Conservation (phyloP, 208 protist species). For the Crithidia fasciculata region DNA sequence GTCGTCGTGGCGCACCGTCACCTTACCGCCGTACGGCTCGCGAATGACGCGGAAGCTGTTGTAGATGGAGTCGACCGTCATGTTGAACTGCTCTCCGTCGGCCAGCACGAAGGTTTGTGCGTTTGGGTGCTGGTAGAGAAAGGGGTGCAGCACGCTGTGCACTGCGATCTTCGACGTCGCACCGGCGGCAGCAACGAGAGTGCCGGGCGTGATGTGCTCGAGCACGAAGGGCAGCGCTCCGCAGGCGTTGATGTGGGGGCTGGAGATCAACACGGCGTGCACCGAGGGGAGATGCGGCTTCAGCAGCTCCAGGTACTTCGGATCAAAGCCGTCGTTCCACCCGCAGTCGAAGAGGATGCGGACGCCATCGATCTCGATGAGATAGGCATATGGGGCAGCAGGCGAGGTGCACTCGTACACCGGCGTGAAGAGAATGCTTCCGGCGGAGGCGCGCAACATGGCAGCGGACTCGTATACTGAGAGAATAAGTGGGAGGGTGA, state of each 20-base stretch:
- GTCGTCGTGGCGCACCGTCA: conserved; percentile 58
- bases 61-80: conserved; percentile 86
- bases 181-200: conserved; percentile 62
- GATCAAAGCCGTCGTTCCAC: conserved; percentile 75
- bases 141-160: conserved; percentile 76
- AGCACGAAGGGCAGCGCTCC: conserved; percentile 88
- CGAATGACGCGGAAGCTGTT: conserved; percentile 80
- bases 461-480: background rate
- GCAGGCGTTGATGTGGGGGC: conserved; percentile 75
- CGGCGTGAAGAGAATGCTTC: conserved; percentile 40
- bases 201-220: conserved; percentile 64
- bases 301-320: conserved; percentile 54
- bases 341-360: conserved; percentile 88
- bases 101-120: conserved; percentile 41
- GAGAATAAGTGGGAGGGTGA: background rate
- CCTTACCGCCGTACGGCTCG: conserved; percentile 82
- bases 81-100: conserved; percentile 44
- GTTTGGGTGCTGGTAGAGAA: conserved; percentile 85
- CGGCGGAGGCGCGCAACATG: conserved; percentile 58
- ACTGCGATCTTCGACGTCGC: conserved; percentile 83
- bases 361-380: conserved; percentile 87
- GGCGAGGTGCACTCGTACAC: conserved; percentile 48
- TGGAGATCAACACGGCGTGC: conserved; percentile 84
- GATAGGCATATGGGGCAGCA: conserved; percentile 60
- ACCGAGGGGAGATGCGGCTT: conserved; percentile 50